Conservation (phyloP, 805 yeast genomes). For the Saccharomyces mikatae region DNA sequence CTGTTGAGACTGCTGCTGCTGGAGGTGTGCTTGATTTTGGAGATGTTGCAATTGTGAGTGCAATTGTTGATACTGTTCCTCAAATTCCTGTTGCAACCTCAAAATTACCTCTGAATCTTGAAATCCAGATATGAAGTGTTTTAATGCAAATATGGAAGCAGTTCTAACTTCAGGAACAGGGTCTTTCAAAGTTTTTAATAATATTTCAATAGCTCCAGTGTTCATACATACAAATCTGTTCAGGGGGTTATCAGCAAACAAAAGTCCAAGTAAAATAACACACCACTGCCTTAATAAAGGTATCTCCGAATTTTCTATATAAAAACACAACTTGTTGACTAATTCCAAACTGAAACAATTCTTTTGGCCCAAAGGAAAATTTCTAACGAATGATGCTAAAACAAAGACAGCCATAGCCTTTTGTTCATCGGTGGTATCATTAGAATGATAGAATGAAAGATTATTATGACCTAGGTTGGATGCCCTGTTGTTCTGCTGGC, state of each 20-base stretch:
- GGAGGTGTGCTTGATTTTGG: constrained; percentile 21
- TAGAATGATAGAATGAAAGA: constrained; percentile 11
- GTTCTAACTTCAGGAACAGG: constrained; percentile 95
- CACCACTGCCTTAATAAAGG: constrained; percentile 94
- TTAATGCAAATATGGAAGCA: constrained; percentile 65
- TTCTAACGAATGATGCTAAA: constrained; percentile 73
- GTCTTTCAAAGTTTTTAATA: constrained; percentile 59
- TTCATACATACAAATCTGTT: constrained; percentile 65
- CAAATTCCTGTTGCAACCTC: constrained; percentile 28
- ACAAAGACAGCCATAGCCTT: constrained; percentile 95
- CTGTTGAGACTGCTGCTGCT: constrained; percentile 19
- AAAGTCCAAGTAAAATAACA: constrained; percentile 63
- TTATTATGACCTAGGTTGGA: constrained; percentile 1
- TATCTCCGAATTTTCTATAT: constrained; percentile 64
- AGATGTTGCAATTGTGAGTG: constrained; percentile 27
- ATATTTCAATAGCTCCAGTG: constrained; percentile 46
- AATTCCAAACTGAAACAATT: constrained; percentile 70
- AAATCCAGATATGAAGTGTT: constrained; percentile 52
- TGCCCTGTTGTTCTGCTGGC: constrained; percentile 4
- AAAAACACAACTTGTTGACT: constrained; percentile 54
- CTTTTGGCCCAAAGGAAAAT: constrained; percentile 71
- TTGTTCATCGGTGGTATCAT: constrained; percentile 60
- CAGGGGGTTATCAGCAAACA: constrained; percentile 65
- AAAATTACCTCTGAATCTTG: constrained; percentile 31
- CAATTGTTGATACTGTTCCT: constrained; percentile 27